These are phyloP conservation scores for Fusarium irregulare DNA, from an alignment of 2,329 filamentous ascomycete genomes.

Conservation along the genomic window DNA sequence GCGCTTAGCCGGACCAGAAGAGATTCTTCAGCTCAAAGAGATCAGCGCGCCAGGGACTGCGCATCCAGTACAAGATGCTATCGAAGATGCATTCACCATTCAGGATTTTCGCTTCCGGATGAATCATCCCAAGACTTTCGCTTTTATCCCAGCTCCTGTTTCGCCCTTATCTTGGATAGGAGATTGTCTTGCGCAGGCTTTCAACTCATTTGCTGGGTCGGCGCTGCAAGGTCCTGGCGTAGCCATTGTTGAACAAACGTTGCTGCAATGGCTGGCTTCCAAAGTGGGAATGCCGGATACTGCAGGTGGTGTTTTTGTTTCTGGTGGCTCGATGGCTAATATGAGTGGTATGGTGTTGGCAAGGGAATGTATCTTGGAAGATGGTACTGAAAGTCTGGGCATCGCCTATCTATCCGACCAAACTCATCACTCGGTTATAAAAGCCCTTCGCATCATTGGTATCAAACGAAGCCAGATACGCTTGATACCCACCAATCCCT, in stretches of 20 bases:
- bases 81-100: constrained; percentile 15
- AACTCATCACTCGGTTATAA: constrained; percentile 16
- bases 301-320: constrained; percentile 8
- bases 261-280: constrained; percentile 8
- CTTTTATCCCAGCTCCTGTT: constrained; percentile 7
- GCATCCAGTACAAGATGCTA: background rate
- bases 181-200: constrained; percentile 9
- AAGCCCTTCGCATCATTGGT: constrained; percentile 7
- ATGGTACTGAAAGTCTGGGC: background rate
- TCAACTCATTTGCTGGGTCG: constrained; percentile 17
- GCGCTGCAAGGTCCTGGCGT: constrained; percentile 13
- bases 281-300: constrained; percentile 17
- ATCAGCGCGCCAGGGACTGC: constrained; percentile 8
- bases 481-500: background rate
- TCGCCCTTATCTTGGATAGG: constrained; percentile 15
- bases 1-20: background rate
- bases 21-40: background rate
- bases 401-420: constrained; percentile 17
- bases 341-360: constrained; percentile 24
- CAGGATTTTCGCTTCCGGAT: constrained; percentile 12
- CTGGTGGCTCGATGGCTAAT: constrained; percentile 21
- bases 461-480: background rate
- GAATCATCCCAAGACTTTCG: constrained; percentile 16
- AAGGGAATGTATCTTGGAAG: constrained; percentile 1
- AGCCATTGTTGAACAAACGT: constrained; percentile 7